Conservation (phyloP, 1,284 basidiomycete genomes). For the Leccinum pachyderme region DNA sequence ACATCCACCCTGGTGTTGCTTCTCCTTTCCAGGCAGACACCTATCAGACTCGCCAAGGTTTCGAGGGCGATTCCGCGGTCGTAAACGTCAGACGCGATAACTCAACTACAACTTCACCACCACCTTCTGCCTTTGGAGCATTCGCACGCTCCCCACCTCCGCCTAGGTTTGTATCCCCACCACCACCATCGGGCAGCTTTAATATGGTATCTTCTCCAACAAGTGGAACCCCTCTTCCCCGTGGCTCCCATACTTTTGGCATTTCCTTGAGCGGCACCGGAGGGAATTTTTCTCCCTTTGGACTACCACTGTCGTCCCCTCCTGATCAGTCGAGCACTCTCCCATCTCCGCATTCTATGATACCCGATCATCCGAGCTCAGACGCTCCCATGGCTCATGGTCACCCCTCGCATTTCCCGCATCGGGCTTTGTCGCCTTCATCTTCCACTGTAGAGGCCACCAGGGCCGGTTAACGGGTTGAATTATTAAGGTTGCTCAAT, state of each 20-base stretch:
- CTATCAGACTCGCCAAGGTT: conserved; percentile 37
- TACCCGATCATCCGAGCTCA: conserved; percentile 58
- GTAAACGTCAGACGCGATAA: conserved; percentile 36
- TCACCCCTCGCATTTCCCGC: conserved; percentile 44
- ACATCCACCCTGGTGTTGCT: conserved; percentile 23
- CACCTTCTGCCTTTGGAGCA: conserved; percentile 40
- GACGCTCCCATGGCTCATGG: conserved; percentile 44
- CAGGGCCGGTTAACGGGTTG: conserved; percentile 42
- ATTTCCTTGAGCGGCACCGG: conserved; percentile 28
- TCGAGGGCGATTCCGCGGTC: conserved; percentile 36
- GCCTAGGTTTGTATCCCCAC: conserved; percentile 53
- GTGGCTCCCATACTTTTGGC: conserved; percentile 34
- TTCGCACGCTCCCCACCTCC: conserved; percentile 61
- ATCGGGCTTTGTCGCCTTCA: conserved; percentile 48
- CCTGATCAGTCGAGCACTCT: conserved; percentile 36
- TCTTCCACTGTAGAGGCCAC: conserved; percentile 57
- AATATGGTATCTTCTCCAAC: conserved; percentile 37
- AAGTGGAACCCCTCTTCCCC: conserved; percentile 28
- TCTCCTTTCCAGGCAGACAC: conserved; percentile 37
- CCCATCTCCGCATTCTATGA: conserved; percentile 47
- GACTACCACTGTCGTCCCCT: conserved; percentile 44
- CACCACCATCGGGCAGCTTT: conserved; percentile 43
- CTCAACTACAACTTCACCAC: conserved; percentile 41
- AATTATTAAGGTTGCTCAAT: conserved; percentile 39
- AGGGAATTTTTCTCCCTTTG: conserved; percentile 61